Conservation (phyloP, 768 basidiomycete genomes). For the Lactifluus pinguis region DNA sequence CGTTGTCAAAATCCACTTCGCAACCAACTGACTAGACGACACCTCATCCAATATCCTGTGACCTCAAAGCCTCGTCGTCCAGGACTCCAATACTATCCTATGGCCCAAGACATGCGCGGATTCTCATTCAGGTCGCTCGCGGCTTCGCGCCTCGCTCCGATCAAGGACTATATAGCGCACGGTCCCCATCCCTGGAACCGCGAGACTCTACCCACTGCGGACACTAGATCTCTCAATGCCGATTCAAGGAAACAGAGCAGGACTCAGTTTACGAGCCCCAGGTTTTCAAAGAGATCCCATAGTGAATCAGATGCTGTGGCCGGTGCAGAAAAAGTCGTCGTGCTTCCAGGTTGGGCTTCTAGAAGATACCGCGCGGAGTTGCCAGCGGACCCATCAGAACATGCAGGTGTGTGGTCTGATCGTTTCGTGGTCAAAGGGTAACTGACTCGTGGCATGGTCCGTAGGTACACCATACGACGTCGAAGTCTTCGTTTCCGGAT, state of each 20-base stretch:
- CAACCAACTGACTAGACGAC: neutral
- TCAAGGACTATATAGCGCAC: constrained; percentile 44
- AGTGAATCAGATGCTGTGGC: constrained; percentile 20
- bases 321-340: constrained; percentile 37
- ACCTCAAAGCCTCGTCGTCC: neutral
- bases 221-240: constrained; percentile 19
- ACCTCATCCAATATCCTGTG: too few relatives aligned
- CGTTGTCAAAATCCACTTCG: neutral
- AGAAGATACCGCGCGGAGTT: constrained; percentile 34
- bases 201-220: constrained; percentile 18
- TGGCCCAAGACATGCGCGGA: constrained; percentile 27
- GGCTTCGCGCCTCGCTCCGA: constrained; percentile 25
- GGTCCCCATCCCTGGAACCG: constrained; percentile 1
- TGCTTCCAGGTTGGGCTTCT: constrained; percentile 82
- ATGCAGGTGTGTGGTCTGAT: constrained; percentile 24
- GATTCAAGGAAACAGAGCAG: constrained; percentile 34
- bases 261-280: constrained; percentile 59
- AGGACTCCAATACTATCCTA: neutral
- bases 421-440: neutral
- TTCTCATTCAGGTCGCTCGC: constrained; percentile 25
- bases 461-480: constrained; percentile 53
- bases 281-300: constrained; percentile 20
- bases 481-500: constrained; percentile 70
- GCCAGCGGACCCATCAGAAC: constrained; percentile 9
- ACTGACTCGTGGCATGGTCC: constrained; percentile 16